A percentile compares a stretch with the other conserved stretches of the same genome.
Conservation (phyloP, 805 yeast species). For the Candida ponderosae region DNA sequence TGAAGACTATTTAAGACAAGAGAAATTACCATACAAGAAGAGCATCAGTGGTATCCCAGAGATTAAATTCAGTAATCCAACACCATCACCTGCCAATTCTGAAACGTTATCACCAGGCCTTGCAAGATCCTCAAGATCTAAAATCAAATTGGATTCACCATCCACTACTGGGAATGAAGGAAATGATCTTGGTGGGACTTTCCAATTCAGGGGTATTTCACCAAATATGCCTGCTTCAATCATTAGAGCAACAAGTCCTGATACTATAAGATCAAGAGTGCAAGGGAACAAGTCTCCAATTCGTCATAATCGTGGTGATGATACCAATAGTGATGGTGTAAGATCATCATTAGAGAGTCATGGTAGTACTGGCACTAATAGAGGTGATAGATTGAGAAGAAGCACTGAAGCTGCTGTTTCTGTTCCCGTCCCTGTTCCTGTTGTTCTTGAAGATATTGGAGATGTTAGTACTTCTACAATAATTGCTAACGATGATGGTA, state of each 20-base stretch:
- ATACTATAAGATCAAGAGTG: not conserved
- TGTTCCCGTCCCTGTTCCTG: not conserved
- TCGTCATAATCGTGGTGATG: too few species aligned
- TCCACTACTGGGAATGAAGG: not conserved
- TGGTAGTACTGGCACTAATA: too few species aligned
- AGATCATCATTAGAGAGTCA: too few species aligned
- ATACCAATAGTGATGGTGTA: too few species aligned
- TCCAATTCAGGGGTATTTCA: conserved; percentile 24
- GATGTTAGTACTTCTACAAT: too few species aligned
- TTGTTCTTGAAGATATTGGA: too few species aligned
- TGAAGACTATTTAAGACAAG: conserved; percentile 17
- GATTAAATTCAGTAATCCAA: not conserved
- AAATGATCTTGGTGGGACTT: conserved; percentile 22
- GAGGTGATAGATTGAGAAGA: too few species aligned
- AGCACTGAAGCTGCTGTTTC: too few species aligned
- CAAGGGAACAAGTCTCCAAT: not conserved
- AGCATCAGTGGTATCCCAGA: not conserved
- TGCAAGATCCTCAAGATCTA: not conserved
- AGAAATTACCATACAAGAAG: not conserved
- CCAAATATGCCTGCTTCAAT: conserved; percentile 26
- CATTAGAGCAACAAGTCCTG: conserved; percentile 23
- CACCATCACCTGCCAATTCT: not conserved
- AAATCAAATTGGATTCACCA: conserved; percentile 5
- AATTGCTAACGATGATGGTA: conserved; percentile 1
- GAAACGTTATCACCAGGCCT: not conserved